Conservation (phyloP, 2,329 filamentous ascomycete species). For the Trichophyton equinum region DNA sequence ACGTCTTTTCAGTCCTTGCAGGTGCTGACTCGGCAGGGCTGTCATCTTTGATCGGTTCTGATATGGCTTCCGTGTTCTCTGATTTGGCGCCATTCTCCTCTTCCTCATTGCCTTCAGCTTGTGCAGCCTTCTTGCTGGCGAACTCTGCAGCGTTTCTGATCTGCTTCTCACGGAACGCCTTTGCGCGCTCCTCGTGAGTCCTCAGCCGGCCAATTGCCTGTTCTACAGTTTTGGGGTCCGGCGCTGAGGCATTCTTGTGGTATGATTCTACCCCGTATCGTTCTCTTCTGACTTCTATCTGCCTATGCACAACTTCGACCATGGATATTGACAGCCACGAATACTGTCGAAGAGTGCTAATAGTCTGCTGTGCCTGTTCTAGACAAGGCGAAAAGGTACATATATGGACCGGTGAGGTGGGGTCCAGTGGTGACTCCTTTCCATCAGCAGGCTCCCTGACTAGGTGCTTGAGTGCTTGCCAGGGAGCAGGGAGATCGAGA, state of each 20-base stretch:
- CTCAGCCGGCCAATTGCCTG: conserved; percentile 65
- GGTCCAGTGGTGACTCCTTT: conserved; percentile 48
- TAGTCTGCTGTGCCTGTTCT: conserved; percentile 82
- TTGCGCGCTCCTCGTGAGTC: conserved; percentile 57
- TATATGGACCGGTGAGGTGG: conserved; percentile 58
- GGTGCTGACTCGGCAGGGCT: neutral
- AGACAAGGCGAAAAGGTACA: conserved; percentile 97
- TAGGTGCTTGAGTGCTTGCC: conserved; percentile 38
- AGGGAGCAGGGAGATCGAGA: conserved; percentile 40
- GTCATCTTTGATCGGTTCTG: neutral
- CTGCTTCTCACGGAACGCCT: conserved; percentile 46
- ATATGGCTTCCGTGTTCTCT: neutral
- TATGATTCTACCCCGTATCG: conserved; percentile 62
- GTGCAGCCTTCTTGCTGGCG: neutral
- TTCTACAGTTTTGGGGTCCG: conserved; percentile 55
- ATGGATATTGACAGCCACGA: conserved; percentile 90
- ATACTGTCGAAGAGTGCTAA: conserved; percentile 63
- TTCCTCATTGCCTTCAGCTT: neutral
- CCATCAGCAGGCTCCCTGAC: conserved; percentile 27
- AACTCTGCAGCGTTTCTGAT: neutral
- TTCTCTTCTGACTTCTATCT: conserved; percentile 71
- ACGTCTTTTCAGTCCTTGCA: neutral
- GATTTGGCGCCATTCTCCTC: neutral
- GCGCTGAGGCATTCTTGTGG: conserved; percentile 46
- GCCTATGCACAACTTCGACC: conserved; percentile 73